Evolutionary conservation across 805 yeast species (phyloP), one percentile per base, ranked within the genome.

Genomic region (Clavispora santaluciae): DNA sequence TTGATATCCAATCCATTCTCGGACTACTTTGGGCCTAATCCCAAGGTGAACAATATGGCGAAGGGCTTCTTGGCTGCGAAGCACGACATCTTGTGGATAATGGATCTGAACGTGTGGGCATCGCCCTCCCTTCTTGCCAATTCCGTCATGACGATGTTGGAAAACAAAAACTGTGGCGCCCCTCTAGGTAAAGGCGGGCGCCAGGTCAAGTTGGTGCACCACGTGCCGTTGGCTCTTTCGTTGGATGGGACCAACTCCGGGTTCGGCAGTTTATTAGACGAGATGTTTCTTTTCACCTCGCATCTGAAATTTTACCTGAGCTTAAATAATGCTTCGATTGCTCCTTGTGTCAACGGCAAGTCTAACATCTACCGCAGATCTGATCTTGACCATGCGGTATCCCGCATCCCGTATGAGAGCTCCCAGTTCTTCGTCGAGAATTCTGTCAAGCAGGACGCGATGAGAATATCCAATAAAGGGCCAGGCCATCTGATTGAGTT

Each of bases 321-420:
- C 23, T 78, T 88, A 55, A 88, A 88, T 57, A 78, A 79, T 44
- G 64, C 83, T 8, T 76, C 82, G 5, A 61, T 86, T 24, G 95
- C 95, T 0, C 95, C 96, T 0, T 88, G 96, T 61, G 93, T 88
- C 33, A 88, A 85, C 68, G 96, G 96, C 8, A 88, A 89, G 56
- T 84, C 93, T 7, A 88, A 88, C 54, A 50, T 88, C 38, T 89
- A 85, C 59, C 68, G 90, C 16, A 69, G 78, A 34, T 76, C 86
- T 0, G 84, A 76, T 40, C 62, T 87, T 20, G 87, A 83, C 57
- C 42, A 40, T 11, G 76, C 86, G 0, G 86, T 82, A 16, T 56
- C 64, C 13, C 55, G 50, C 47, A 62, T 74, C n/a, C 61, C 64
- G 7, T 33, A 31, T 24, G 38, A 44, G 11, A 42, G 50, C 11